phyloP scores from a whole-genome alignment of 176 grass and related monocot species.

The Poa pratensis region DNA sequence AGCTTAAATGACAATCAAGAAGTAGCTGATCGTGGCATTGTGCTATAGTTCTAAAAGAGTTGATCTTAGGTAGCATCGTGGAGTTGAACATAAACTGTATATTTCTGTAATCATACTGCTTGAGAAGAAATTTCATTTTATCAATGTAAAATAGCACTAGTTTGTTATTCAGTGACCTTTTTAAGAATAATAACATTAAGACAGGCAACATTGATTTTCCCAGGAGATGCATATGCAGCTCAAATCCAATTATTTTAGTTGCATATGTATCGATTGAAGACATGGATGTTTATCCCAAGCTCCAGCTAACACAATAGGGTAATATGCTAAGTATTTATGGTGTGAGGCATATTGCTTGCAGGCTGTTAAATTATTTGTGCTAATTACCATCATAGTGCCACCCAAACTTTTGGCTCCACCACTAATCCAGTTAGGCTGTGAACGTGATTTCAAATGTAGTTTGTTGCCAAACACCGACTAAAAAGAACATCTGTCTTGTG shows the following conservation, averaged over 20 bases:
- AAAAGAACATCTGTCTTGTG: neutral
- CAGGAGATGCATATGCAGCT: too few species aligned
- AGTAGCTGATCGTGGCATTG: neutral
- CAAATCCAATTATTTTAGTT: neutral
- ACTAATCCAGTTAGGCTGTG: neutral
- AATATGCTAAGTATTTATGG: neutral
- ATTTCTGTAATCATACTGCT: neutral
- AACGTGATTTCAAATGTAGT: constrained; percentile 4
- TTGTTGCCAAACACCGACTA: neutral
- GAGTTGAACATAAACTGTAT: neutral
- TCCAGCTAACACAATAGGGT: neutral
- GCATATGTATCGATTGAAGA: neutral
- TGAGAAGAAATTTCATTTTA: neutral
- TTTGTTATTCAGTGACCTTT: neutral
- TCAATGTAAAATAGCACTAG: neutral
- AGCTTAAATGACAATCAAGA: neutral
- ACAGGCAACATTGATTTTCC: neutral
- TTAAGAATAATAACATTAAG: constrained; percentile 4
- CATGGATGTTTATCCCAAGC: neutral
- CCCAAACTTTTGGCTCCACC: neutral
- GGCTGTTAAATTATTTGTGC: neutral
- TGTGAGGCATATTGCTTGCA: constrained; percentile 21
- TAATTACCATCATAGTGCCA: neutral
- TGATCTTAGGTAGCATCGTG: neutral
- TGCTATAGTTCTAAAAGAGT: constrained; percentile 6